These are phyloP conservation scores for Perilla frutescens DNA, from an alignment of 257 asterid genomes.

Conservation along the genomic window DNA sequence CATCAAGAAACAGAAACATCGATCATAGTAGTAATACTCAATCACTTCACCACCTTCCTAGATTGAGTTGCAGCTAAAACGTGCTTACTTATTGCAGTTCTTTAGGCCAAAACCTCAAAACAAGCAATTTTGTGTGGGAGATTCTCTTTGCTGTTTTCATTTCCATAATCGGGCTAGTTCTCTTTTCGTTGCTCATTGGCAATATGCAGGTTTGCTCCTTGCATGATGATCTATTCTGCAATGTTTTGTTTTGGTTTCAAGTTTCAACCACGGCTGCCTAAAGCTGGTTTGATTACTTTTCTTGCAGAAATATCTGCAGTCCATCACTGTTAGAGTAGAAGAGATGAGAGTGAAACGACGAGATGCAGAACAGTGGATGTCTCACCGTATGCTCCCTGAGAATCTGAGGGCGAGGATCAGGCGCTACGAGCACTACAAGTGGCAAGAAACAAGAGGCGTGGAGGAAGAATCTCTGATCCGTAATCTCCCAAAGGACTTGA, in stretches of 20 bases:
- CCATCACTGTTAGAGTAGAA: constrained; percentile 43
- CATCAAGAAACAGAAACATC: not conserved
- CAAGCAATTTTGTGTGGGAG: constrained; percentile 47
- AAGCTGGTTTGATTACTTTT: not conserved
- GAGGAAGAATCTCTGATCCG: constrained; percentile 56
- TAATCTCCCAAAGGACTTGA: constrained; percentile 66
- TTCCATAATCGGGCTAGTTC: constrained; percentile 46
- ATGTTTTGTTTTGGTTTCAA: no score
- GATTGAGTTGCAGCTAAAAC: no score
- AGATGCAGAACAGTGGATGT: constrained; percentile 53
- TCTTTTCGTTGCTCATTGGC: constrained; percentile 48
- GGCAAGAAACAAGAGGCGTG: constrained; percentile 71
- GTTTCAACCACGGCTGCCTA: not conserved
- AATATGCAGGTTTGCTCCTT: constrained; percentile 44
- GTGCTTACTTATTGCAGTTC: constrained; percentile 39
- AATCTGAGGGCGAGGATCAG: constrained; percentile 39
- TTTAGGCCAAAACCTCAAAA: constrained; percentile 51
- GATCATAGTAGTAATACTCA: not conserved
- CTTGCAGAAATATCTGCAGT: constrained; percentile 43
- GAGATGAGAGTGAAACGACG: constrained; percentile 43
- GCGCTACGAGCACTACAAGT: constrained; percentile 48
- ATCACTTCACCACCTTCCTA: no score
- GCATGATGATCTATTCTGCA: not conserved
- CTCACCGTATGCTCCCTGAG: constrained; percentile 52
- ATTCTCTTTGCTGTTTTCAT: constrained; percentile 45